Evolutionary conservation across 164 flowering plant species (phyloP).

Genomic region (Stephania yunnanensis): DNA sequence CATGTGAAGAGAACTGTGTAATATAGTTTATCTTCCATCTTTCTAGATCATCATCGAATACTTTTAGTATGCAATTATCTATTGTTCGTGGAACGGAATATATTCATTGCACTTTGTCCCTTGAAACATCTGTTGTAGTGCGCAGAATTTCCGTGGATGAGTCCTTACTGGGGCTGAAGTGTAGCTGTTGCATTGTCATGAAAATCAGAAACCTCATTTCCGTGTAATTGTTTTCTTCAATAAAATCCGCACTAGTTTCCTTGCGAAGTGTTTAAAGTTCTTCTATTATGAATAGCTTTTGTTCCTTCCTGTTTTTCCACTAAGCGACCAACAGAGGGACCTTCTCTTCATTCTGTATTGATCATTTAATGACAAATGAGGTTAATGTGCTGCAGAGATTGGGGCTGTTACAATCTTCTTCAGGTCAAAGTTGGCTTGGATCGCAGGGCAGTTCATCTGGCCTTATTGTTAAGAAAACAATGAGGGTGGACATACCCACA

Average conservation of each 20-base stretch:
- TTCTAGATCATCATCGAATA: background rate
- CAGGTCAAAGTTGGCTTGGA: conserved; percentile 76
- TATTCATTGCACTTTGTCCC: background rate
- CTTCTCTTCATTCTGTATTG: background rate
- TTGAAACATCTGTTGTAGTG: background rate
- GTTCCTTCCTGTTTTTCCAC: background rate
- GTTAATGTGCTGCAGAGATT: conserved; percentile 51
- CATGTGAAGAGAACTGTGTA: no score
- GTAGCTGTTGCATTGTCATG: background rate
- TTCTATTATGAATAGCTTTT: background rate
- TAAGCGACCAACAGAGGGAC: background rate
- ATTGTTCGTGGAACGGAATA: background rate
- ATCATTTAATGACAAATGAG: conserved; percentile 12
- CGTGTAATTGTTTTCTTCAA: background rate
- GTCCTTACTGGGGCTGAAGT: background rate
- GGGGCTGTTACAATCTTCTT: conserved; percentile 51
- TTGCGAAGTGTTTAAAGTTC: background rate
- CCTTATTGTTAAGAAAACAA: conserved; percentile 72
- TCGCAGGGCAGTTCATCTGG: conserved; percentile 83
- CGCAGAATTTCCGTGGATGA: background rate
- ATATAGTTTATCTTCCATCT: background rate
- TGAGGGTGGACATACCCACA: conserved; percentile 94
- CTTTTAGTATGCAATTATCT: conserved; percentile 4
- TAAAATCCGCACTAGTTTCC: background rate
- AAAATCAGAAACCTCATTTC: background rate